A percentile compares a stretch with the other conserved stretches of the same genome.
These are phyloP conservation scores for Immersiella caudata DNA, from an alignment of 495 filamentous ascomycete genomes.

Conservation along the genomic window DNA sequence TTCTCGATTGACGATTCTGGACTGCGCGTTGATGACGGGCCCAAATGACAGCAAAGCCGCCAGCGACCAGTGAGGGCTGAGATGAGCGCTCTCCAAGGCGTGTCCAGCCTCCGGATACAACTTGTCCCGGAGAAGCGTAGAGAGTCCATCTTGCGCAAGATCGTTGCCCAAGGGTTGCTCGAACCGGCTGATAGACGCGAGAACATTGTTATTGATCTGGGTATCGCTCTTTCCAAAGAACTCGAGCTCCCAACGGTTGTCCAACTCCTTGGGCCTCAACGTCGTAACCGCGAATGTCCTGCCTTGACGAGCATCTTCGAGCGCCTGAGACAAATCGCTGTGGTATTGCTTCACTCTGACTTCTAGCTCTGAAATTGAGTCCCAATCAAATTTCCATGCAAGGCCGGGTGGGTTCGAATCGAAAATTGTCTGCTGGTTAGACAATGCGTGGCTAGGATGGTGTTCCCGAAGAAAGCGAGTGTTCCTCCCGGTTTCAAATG, in stretches of 20 bases:
- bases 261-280: neutral
- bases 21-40: constrained; percentile 72
- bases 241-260: constrained; percentile 32
- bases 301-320: constrained; percentile 29
- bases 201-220: constrained; percentile 51
- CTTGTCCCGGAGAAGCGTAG: constrained; percentile 33
- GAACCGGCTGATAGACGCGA: constrained; percentile 54
- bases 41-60: constrained; percentile 74
- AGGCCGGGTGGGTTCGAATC: constrained; percentile 58
- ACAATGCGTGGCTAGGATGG: constrained; percentile 78
- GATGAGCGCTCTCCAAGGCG: constrained; percentile 29
- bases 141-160: constrained; percentile 36
- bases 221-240: constrained; percentile 55
- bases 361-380: constrained; percentile 66
- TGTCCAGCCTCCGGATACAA: constrained; percentile 30
- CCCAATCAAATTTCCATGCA: constrained; percentile 77
- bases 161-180: constrained; percentile 35
- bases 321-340: constrained; percentile 46
- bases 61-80: constrained; percentile 72
- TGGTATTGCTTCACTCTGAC: constrained; percentile 66
- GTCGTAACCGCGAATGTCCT: neutral
- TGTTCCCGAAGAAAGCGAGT: constrained; percentile 71
- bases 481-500: constrained; percentile 79
- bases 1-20: constrained; percentile 72
- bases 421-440: constrained; percentile 49